Evolutionary conservation across 2,329 filamentous ascomycete genomes (phyloP).

Genomic region (Penicillium sp.): DNA sequence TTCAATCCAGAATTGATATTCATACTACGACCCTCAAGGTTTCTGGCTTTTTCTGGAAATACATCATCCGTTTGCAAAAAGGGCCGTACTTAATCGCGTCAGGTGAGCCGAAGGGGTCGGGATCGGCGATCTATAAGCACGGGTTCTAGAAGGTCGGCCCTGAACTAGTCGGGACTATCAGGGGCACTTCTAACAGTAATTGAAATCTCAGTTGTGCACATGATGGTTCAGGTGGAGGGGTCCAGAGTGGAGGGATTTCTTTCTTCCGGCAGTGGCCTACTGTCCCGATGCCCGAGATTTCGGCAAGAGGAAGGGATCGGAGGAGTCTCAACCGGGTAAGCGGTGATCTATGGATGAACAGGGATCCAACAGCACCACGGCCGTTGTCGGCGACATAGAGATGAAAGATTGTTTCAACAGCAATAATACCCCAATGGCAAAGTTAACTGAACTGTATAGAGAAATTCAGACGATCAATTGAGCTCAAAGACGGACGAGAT

Average conservation of each 20-base stretch:
- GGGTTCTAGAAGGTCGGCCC: background rate
- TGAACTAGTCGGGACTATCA: background rate
- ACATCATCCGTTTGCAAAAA: background rate
- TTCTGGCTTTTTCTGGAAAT: background rate
- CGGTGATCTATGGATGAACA: background rate
- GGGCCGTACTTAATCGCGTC: background rate
- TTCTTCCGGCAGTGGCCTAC: background rate
- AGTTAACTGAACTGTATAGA: background rate
- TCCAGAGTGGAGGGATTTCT: background rate
- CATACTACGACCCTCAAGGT: background rate
- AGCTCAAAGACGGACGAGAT: background rate
- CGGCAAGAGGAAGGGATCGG: constrained; percentile 5
- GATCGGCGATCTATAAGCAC: background rate
- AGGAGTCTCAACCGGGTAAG: background rate
- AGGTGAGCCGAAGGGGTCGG: background rate
- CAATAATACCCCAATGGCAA: background rate
- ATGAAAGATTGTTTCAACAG: no score
- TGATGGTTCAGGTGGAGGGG: background rate
- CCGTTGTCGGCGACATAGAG: no score
- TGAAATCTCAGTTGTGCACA: background rate
- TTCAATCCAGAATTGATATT: background rate
- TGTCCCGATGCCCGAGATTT: constrained; percentile 4
- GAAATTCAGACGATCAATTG: background rate
- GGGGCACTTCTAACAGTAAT: background rate
- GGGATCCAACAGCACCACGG: no score